Conservation (phyloP, 1,284 basidiomycete species). For the Papiliotrema fonsecae region DNA sequence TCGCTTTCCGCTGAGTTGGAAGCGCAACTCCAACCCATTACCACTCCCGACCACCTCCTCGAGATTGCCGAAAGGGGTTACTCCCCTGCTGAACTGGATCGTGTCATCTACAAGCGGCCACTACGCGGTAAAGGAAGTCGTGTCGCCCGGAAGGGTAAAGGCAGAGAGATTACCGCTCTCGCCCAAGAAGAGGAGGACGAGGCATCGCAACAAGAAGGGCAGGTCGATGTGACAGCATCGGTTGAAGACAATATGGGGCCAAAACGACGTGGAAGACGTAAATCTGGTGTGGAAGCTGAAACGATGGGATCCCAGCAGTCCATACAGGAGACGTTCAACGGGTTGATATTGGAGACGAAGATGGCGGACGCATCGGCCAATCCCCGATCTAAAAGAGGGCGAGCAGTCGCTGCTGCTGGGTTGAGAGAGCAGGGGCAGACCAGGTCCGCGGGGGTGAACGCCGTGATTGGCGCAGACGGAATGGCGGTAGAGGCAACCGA, state of each 20-base stretch:
- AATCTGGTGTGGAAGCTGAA: not conserved
- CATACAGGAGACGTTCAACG: not conserved
- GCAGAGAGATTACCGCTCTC: not conserved
- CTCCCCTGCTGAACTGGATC: not conserved
- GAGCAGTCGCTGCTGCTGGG: too few species aligned
- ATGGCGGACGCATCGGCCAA: not conserved
- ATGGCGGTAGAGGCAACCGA: too few species aligned
- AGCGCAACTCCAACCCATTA: not conserved
- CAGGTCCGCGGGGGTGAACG: too few species aligned
- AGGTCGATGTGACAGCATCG: not conserved
- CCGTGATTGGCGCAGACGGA: too few species aligned
- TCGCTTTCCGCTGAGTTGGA: not conserved
- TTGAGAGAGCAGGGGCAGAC: too few species aligned
- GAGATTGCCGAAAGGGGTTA: not conserved
- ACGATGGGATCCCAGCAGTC: not conserved
- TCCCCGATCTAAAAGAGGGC: too few species aligned
- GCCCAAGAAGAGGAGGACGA: not conserved
- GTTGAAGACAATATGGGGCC: not conserved
- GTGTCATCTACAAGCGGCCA: not conserved
- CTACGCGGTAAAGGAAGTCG: not conserved
- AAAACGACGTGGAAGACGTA: not conserved
- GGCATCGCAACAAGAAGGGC: not conserved
- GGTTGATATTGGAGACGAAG: not conserved
- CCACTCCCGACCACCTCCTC: not conserved
- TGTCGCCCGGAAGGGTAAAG: too few species aligned